A percentile compares a stretch with the other conserved stretches of the same genome.
Evolutionary conservation across 352 stramenopile species (phyloP).

Genomic region (Globisporangium paroecandrum): DNA sequence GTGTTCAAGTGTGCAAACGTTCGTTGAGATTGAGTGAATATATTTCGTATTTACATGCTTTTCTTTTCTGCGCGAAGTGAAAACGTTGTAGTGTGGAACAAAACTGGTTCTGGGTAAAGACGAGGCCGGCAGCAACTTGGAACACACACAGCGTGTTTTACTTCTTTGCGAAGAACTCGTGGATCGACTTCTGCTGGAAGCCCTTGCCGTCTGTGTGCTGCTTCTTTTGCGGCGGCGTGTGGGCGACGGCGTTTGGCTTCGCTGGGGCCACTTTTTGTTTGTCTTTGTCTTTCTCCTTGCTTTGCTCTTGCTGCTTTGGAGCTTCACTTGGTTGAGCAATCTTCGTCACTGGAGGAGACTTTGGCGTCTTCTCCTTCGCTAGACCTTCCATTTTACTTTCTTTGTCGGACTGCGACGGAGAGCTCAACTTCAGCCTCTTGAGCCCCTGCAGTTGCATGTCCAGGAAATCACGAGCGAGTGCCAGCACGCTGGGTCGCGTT

Average conservation of each 20-base stretch:
- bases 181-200: conserved; percentile 15
- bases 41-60: conserved; percentile 11
- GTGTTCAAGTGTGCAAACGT: background rate
- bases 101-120: background rate
- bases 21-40: background rate
- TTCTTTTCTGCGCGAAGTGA: background rate
- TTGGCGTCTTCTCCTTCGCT: background rate
- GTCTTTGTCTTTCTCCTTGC: background rate
- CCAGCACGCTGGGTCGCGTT: conserved; percentile 13
- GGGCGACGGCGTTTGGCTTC: background rate
- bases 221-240: background rate
- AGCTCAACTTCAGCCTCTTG: conserved; percentile 11
- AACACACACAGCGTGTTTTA: background rate
- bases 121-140: background rate
- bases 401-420: background rate
- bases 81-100: background rate
- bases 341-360: background rate
- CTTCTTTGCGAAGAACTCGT: conserved; percentile 11
- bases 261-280: background rate
- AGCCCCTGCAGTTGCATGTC: conserved; percentile 13
- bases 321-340: background rate
- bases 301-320: background rate
- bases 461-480: conserved; percentile 10
- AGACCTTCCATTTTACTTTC: no score
- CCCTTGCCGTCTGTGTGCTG: background rate